Percentiles rank a stretch among this genome's conserved stretches.
These are phyloP conservation scores for Candida loeiensis DNA, from an alignment of 805 yeast species.

Conservation along the genomic window DNA sequence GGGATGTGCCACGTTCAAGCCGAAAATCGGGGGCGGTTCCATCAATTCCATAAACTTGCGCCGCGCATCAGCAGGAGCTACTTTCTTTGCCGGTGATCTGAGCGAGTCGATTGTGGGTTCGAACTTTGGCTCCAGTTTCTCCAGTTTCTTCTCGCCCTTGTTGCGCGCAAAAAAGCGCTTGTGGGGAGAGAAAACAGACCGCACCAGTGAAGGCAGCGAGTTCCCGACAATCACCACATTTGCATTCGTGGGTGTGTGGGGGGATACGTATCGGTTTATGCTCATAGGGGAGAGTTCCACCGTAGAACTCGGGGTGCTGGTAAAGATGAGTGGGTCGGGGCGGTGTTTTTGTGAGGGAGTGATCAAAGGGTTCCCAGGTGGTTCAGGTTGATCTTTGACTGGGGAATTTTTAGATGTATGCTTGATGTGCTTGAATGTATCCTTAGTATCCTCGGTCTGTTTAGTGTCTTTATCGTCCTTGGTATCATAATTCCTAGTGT, in stretches of 20 bases:
- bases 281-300: constrained; percentile 9
- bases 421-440: no score
- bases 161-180: constrained; percentile 31
- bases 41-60: constrained; percentile 23
- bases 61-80: constrained; percentile 9
- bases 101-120: constrained; percentile 34
- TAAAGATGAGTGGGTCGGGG: not conserved
- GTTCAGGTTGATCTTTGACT: no score
- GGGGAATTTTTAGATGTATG: no score
- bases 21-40: constrained; percentile 39
- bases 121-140: constrained; percentile 5
- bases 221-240: constrained; percentile 37
- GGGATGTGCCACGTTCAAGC: constrained; percentile 12
- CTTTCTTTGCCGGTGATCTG: constrained; percentile 19
- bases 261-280: constrained; percentile 10
- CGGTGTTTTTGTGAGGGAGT: not conserved
- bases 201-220: constrained; percentile 29
- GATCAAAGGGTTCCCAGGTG: no score
- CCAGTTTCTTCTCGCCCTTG: constrained; percentile 11
- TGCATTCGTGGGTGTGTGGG: constrained; percentile 24
- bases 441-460: no score
- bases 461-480: no score
- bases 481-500: no score
- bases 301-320: not conserved
- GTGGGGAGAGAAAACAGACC: constrained; percentile 38